Percentiles rank a stretch among this genome's conserved stretches.
Evolutionary conservation across 2,329 filamentous ascomycete species (phyloP).

Genomic region (Drechslerella coelobrocha): DNA sequence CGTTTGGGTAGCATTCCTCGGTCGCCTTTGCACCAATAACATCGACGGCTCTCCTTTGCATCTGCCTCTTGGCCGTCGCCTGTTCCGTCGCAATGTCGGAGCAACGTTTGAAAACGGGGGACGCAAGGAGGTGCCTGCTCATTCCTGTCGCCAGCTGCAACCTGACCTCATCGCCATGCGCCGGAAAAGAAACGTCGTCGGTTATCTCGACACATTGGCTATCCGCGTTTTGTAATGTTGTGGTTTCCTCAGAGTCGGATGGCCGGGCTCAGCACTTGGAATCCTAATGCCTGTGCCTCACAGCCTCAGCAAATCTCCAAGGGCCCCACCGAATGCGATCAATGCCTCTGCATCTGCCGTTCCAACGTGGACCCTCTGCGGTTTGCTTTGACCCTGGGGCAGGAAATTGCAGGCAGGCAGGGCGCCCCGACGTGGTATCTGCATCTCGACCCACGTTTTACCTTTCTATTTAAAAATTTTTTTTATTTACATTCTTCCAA

Average conservation of each 20-base stretch:
- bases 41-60: slow-evolving; percentile 14
- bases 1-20: slow-evolving; percentile 32
- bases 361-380: slow-evolving; percentile 26
- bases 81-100: slow-evolving; percentile 22
- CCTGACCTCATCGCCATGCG: slow-evolving; percentile 9
- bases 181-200: slow-evolving; percentile 15
- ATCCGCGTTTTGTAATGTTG: slow-evolving; percentile 20
- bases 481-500: too few species aligned
- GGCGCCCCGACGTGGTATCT: slow-evolving; percentile 41
- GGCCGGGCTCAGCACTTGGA: slow-evolving; percentile 29
- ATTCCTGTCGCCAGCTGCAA: neutral
- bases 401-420: slow-evolving; percentile 40
- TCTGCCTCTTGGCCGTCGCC: slow-evolving; percentile 4
- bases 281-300: slow-evolving; percentile 37
- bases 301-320: slow-evolving; percentile 39
- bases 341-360: slow-evolving; percentile 40
- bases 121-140: slow-evolving; percentile 6
- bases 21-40: neutral
- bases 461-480: slow-evolving; percentile 9
- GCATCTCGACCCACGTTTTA: neutral
- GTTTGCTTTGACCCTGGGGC: slow-evolving; percentile 28
- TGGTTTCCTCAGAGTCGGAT: slow-evolving; percentile 22
- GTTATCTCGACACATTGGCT: slow-evolving; percentile 33
- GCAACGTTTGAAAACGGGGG: slow-evolving; percentile 14
- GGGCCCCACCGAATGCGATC: slow-evolving; percentile 28